Evolutionary conservation across 1,139 yeast species (phyloP).

Genomic region (Nakaseomyces glabratus): DNA sequence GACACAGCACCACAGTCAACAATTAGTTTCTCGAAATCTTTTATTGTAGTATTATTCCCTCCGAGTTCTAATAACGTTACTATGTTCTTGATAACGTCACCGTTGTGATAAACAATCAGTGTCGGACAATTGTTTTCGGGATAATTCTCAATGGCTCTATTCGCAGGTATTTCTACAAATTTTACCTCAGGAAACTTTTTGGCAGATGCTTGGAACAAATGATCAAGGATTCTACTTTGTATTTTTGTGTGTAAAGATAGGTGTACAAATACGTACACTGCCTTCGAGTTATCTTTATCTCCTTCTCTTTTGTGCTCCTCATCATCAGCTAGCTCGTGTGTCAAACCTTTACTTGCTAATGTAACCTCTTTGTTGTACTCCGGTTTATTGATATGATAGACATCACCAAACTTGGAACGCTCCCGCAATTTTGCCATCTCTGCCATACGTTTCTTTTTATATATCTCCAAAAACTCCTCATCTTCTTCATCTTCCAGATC

Average conservation of each 20-base stretch:
- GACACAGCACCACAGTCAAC: conserved; percentile 57
- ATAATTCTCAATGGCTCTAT: conserved; percentile 83
- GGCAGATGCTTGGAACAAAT: conserved; percentile 46
- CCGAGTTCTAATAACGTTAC: conserved; percentile 76
- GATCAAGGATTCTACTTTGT: conserved; percentile 64
- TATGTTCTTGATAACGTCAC: conserved; percentile 67
- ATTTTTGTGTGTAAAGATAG: conserved; percentile 59
- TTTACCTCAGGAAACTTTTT: conserved; percentile 67
- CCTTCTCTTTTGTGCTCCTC: conserved; percentile 5
- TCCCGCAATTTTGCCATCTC: conserved; percentile 57
- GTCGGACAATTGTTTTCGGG: conserved; percentile 92
- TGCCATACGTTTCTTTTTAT: conserved; percentile 65
- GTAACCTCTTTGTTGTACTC: conserved; percentile 85
- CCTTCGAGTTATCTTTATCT: conserved; percentile 21
- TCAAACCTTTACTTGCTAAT: conserved; percentile 46
- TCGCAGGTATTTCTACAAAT: conserved; percentile 82
- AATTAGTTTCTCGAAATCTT: conserved; percentile 64
- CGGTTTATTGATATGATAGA: conserved; percentile 69
- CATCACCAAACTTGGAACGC: conserved; percentile 64
- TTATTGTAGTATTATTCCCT: conserved; percentile 62
- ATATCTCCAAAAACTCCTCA: conserved; percentile 65
- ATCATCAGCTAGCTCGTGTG: conserved; percentile 16
- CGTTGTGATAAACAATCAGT: conserved; percentile 64
- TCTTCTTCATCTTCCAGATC: conserved; percentile 72
- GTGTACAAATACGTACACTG: conserved; percentile 61